Conservation (phyloP, 257 asterid species). For the Haberlea rhodopensis region DNA sequence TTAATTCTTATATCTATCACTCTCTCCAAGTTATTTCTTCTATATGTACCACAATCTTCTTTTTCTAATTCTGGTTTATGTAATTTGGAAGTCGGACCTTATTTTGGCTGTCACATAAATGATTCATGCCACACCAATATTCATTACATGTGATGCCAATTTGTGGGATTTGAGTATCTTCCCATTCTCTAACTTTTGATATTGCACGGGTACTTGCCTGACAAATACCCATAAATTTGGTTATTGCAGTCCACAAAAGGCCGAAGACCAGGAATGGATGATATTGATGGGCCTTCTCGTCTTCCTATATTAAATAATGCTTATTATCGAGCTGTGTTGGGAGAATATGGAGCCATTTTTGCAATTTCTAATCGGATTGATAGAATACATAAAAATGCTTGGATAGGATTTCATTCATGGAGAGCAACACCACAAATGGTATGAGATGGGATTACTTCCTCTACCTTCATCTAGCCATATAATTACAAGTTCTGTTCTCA, state of each 20-base stretch:
- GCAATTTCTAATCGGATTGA: constrained; percentile 3
- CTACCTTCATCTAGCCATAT: not conserved
- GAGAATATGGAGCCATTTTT: constrained; percentile 1
- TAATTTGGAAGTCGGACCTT: not conserved
- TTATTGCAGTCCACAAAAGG: constrained; percentile 67
- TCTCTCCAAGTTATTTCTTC: not conserved
- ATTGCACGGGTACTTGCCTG: constrained; percentile 12
- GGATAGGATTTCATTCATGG: constrained; percentile 99
- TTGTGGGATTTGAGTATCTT: not conserved
- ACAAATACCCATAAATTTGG: constrained; percentile 27
- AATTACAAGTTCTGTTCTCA: not conserved
- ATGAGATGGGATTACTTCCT: not conserved
- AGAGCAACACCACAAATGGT: constrained; percentile 38
- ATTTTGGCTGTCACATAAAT: not conserved
- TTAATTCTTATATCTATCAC: too few relatives aligned
- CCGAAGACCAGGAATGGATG: constrained; percentile 83
- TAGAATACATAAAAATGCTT: constrained; percentile 23
- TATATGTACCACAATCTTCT: not conserved
- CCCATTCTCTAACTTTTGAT: not conserved
- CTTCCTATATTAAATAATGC: constrained; percentile 67
- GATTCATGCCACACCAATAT: not conserved
- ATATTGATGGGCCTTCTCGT: constrained; percentile 81
- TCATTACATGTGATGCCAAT: not conserved
- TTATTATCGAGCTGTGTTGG: constrained; percentile 56
- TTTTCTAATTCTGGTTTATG: not conserved